Evolutionary conservation across 164 flowering plant genomes (phyloP).

Genomic region (Cinnamomum micranthum): DNA sequence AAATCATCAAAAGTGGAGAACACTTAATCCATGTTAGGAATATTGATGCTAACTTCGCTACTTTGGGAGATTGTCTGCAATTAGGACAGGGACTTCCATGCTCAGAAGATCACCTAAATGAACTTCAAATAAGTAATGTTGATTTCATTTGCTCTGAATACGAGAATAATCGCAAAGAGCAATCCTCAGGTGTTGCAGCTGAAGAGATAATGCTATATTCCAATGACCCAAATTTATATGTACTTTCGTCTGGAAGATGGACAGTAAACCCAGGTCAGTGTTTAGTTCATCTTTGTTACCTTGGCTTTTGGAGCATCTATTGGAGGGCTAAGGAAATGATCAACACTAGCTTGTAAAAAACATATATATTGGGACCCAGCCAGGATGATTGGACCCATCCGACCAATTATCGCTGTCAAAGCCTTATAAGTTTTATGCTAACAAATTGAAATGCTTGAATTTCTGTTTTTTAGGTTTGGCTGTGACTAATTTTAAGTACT

Average conservation of each 20-base stretch:
- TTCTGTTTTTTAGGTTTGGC: no score
- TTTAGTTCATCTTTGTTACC: background rate
- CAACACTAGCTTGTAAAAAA: background rate
- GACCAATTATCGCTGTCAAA: no score
- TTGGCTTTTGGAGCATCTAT: background rate
- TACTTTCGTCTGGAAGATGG: conserved; percentile 67
- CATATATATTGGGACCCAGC: no score
- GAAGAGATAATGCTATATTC: conserved; percentile 36
- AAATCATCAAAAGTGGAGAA: background rate
- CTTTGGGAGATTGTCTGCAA: background rate
- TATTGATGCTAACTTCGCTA: background rate
- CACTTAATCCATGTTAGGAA: background rate
- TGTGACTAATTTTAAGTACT: no score
- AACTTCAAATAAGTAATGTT: conserved; percentile 21
- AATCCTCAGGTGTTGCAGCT: conserved; percentile 29
- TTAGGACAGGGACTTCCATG: background rate
- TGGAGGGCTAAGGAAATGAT: background rate
- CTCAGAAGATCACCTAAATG: conserved; percentile 30
- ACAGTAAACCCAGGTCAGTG: conserved; percentile 44
- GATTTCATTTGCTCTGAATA: conserved; percentile 27
- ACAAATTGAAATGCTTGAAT: no score
- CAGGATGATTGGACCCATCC: no score
- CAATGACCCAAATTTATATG: conserved; percentile 33
- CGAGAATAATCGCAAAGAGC: conserved; percentile 21
- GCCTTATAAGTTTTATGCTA: no score